These are phyloP conservation scores for Mycena indigotica DNA, from an alignment of 768 basidiomycete species.

Conservation along the genomic window DNA sequence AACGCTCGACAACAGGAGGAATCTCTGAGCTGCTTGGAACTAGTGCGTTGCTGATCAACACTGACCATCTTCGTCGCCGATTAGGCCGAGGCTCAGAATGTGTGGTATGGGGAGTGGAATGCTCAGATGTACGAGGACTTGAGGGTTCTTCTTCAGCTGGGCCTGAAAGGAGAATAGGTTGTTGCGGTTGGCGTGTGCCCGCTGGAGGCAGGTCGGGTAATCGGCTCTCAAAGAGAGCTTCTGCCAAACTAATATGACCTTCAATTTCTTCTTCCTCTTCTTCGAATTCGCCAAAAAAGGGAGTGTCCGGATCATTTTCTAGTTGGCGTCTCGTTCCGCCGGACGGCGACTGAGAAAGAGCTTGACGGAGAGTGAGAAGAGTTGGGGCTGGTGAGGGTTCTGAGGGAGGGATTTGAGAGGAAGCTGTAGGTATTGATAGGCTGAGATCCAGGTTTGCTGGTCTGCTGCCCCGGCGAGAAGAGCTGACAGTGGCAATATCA, in stretches of 20 bases:
- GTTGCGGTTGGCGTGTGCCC: constrained; percentile 65
- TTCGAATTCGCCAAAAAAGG: constrained; percentile 48
- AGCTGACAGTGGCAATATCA: constrained; percentile 18
- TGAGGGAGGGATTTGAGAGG: constrained; percentile 34
- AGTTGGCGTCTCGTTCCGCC: constrained; percentile 20
- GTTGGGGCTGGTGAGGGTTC: constrained; percentile 66
- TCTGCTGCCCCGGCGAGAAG: constrained; percentile 49
- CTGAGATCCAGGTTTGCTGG: constrained; percentile 72
- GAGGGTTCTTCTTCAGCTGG: constrained; percentile 47
- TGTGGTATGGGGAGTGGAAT: constrained; percentile 31
- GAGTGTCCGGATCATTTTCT: constrained; percentile 39
- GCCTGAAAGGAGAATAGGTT: constrained; percentile 63
- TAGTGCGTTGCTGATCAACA: constrained; percentile 50
- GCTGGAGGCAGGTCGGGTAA: constrained; percentile 72
- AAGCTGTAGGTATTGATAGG: constrained; percentile 35
- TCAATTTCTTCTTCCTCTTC: constrained; percentile 64
- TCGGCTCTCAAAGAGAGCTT: constrained; percentile 78
- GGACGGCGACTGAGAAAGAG: constrained; percentile 53
- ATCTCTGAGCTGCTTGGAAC: constrained; percentile 21
- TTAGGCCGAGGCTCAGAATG: constrained; percentile 37
- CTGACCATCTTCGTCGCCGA: constrained; percentile 72
- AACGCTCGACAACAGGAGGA: constrained; percentile 29
- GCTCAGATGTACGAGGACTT: constrained; percentile 53
- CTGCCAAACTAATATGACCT: constrained; percentile 70
- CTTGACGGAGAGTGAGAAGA: constrained; percentile 65